phyloP scores from a whole-genome alignment of 495 filamentous ascomycete genomes.

The Astrothelium macrocarpum region DNA sequence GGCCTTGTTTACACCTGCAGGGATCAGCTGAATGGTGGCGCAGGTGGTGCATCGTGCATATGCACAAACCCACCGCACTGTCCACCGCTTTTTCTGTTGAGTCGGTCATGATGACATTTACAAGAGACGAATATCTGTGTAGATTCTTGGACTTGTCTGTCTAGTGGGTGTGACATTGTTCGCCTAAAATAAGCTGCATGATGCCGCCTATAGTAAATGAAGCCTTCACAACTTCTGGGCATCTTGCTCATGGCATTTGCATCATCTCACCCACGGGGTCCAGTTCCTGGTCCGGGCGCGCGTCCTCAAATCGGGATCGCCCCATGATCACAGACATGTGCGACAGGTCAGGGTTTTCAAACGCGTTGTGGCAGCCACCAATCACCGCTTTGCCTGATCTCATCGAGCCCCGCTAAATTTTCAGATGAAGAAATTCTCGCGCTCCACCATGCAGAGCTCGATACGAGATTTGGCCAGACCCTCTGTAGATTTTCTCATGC shows the following conservation, averaged over 20 bases:
- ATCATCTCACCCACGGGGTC: not conserved
- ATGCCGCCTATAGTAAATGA: too few species aligned
- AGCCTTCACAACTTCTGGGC: too few species aligned
- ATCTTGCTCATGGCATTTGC: not conserved
- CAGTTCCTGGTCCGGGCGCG: not conserved
- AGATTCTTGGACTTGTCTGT: too few species aligned
- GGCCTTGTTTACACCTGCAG: constrained; percentile 4
- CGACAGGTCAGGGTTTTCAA: too few species aligned
- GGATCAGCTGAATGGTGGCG: not conserved
- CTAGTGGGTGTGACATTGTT: too few species aligned
- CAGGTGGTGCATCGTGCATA: not conserved
- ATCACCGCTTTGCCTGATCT: not conserved
- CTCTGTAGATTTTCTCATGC: not conserved
- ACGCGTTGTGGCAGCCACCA: not conserved
- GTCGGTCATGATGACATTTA: not conserved
- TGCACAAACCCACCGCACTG: not conserved
- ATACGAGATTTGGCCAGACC: not conserved
- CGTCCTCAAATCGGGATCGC: too few species aligned
- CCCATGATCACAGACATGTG: too few species aligned
- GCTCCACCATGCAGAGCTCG: not conserved
- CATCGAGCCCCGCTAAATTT: not conserved
- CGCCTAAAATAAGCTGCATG: too few species aligned
- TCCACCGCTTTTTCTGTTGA: constrained; percentile 1
- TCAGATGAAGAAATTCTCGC: not conserved
- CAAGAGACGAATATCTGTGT: too few species aligned